phyloP scores from a whole-genome alignment of 1,284 basidiomycete species.

The Meripilus lineatus region DNA sequence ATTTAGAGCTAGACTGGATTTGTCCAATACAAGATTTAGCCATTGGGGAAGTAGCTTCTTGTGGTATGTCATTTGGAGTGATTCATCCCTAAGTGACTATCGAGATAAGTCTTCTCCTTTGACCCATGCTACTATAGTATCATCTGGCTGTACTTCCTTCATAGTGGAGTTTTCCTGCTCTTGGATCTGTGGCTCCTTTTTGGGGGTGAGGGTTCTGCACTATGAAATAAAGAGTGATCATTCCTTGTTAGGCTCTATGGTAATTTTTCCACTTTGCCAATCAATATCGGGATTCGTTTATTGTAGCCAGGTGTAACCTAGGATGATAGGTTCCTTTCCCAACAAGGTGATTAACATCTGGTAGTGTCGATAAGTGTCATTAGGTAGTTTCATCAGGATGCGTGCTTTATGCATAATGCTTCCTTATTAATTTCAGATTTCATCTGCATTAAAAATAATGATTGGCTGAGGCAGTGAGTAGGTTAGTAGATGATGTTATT shows the following conservation, averaged over 20 bases:
- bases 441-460: constrained; percentile 20
- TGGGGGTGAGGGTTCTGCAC: too few species aligned
- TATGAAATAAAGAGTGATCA: constrained; percentile 19
- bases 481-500: constrained; percentile 7
- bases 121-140: background rate
- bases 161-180: background rate
- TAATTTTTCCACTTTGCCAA: constrained; percentile 9
- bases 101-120: too few species aligned
- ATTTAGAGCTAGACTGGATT: background rate
- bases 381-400: constrained; percentile 2
- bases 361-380: constrained; percentile 7
- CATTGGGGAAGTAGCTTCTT: background rate
- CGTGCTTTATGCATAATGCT: constrained; percentile 11
- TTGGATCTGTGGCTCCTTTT: background rate
- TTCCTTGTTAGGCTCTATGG: constrained; percentile 12
- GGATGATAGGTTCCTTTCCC: constrained; percentile 12
- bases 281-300: constrained; percentile 18
- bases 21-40: background rate
- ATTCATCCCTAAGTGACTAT: too few species aligned
- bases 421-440: constrained; percentile 14
- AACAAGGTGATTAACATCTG: constrained; percentile 9
- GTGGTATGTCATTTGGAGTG: background rate
- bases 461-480: constrained; percentile 14
- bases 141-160: background rate
- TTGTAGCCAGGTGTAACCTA: constrained; percentile 18